Conservation (phyloP, 73 alveolate species). For the Tetrahymena borealis region DNA sequence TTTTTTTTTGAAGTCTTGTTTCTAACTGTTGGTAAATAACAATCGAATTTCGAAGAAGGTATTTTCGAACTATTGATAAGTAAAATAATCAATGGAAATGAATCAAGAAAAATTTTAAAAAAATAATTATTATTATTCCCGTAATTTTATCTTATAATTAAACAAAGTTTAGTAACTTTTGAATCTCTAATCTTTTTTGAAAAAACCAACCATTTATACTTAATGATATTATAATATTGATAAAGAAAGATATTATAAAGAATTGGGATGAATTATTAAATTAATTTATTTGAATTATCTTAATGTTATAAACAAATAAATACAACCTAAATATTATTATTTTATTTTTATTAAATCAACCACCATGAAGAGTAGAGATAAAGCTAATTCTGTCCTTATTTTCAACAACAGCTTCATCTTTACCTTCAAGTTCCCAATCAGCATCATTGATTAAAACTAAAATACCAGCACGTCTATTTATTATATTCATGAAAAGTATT, state of each 20-base stretch:
- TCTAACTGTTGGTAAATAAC: background rate
- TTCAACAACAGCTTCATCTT: conserved; percentile 55
- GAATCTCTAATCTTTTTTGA: too few relatives aligned
- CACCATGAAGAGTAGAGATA: conserved; percentile 92
- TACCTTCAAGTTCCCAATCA: conserved; percentile 92
- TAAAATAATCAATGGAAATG: too few relatives aligned
- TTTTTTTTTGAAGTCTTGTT: background rate
- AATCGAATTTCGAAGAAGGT: background rate
- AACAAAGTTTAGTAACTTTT: too few relatives aligned
- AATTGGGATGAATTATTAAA: too few relatives aligned
- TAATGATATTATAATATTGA: too few relatives aligned
- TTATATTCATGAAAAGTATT: background rate
- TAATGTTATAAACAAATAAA: too few relatives aligned
- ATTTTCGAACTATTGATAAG: background rate
- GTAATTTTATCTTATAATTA: too few relatives aligned
- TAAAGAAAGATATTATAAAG: too few relatives aligned
- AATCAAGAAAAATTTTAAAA: too few relatives aligned
- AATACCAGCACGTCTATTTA: conserved; percentile 77
- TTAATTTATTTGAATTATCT: too few relatives aligned
- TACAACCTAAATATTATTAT: background rate
- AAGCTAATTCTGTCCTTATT: conserved; percentile 71
- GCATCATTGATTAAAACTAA: conserved; percentile 86
- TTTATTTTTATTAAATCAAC: conserved; percentile 20
- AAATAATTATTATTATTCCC: too few relatives aligned
- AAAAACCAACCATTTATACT: too few relatives aligned